Base-by-base conservation (phyloP, 2,329 filamentous ascomycete genomes). In the Talaromyces islandicus region DNA sequence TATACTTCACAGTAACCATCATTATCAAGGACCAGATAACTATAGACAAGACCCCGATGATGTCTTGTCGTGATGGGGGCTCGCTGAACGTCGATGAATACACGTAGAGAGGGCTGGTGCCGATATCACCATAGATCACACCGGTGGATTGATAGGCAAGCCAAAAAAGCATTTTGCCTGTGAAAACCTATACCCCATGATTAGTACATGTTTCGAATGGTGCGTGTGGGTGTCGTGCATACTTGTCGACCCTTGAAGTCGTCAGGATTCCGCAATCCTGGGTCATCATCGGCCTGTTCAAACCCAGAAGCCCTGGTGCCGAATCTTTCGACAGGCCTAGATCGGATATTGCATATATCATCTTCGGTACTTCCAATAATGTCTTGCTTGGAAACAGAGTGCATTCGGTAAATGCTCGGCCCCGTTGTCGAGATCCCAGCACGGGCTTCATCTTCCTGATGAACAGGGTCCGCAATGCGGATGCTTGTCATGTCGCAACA, bases 91-190 rank as follows among this genome's bases (percentile, higher is more conserved):
- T 82, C 0, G 77, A 79, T 3, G 81, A 84, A 65, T 75, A 85
- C 25, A 85, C 82, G 66, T 85, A 85, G 4, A 85, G 77, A 6
- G 82, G 82, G 51, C 77, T 80, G 6, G 82, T 85, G 27, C 82
- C 82, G 63, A 85, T 84, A 61, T 85, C 82, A 19, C 82, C 82
- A 61, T 84, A 85, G 57, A 85, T 84, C 60, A 84, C 81, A 38
- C 82, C 82, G 35, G 79, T 78, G 1, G 78, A 81, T 64, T 84
- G 81, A 66, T 84, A 85, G 9, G 82, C 79, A 14, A 82, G 75
- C 73, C 77, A 69, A 17, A 27, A 50, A 25, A 50, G 46, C 1
- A 50, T 50, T 50, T 50, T 50, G 19, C 46, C 46, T 25, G 25
- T 50, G 10, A 50, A 50, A 25, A 24, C 46, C 46, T 50, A 50